These are phyloP conservation scores for Ganoderma sp. DNA, from an alignment of 1,284 basidiomycete genomes.

Conservation along the genomic window DNA sequence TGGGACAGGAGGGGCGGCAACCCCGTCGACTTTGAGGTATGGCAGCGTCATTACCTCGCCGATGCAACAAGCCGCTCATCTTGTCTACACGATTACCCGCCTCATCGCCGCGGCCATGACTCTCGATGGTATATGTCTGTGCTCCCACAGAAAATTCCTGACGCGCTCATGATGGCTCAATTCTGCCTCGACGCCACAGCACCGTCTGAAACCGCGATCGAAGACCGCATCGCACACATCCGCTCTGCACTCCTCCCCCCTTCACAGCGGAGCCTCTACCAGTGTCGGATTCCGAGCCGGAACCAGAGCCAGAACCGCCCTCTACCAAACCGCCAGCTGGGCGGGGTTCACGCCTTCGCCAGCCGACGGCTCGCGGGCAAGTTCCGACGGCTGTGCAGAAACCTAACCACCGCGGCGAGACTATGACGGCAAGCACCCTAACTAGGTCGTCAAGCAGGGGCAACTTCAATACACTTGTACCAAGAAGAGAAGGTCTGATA, in stretches of 20 bases:
- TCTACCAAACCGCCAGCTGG: not conserved
- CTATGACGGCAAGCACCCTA: not conserved
- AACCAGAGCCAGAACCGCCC: conserved; percentile 13
- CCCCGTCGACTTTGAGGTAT: conserved; percentile 20
- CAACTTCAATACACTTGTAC: not conserved
- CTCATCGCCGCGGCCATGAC: not conserved
- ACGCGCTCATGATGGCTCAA: conserved; percentile 7
- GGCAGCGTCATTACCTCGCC: not conserved
- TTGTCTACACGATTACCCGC: not conserved
- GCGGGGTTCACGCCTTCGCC: conserved; percentile 23
- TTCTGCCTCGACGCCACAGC: conserved; percentile 16
- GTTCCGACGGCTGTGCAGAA: not conserved
- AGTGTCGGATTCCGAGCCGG: conserved; percentile 14
- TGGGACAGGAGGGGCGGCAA: conserved; percentile 22
- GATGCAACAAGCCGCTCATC: not conserved
- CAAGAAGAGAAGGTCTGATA: conserved; percentile 6
- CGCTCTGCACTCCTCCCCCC: conserved; percentile 30
- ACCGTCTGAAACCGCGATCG: conserved; percentile 27
- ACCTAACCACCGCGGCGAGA: conserved; percentile 1
- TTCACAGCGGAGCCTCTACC: conserved; percentile 27
- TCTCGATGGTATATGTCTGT: not conserved
- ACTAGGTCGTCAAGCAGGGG: not conserved
- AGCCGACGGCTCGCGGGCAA: conserved; percentile 19
- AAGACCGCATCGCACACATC: conserved; percentile 35
- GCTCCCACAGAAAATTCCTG: conserved; percentile 14